These are phyloP conservation scores for Grosmannia huntii DNA, from an alignment of 2,329 filamentous ascomycete genomes.

Conservation along the genomic window DNA sequence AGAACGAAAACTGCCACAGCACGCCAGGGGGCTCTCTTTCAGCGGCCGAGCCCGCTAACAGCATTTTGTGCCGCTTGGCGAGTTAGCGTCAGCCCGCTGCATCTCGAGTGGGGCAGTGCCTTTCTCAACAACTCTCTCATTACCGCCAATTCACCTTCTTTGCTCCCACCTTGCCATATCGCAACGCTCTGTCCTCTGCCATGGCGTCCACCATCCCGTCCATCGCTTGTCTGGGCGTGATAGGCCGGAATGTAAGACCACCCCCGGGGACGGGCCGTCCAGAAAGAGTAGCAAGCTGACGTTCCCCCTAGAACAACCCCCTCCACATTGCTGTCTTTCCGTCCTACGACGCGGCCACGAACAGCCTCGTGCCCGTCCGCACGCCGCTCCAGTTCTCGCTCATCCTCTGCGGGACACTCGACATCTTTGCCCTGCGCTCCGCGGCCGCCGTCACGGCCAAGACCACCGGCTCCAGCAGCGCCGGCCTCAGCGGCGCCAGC, in stretches of 20 bases:
- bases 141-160: neutral
- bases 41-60: neutral
- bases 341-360: constrained; percentile 47
- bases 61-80: neutral
- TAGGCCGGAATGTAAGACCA: constrained; percentile 70
- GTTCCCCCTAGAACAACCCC: constrained; percentile 65
- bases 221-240: constrained; percentile 86
- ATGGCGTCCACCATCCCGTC: constrained; percentile 58
- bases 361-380: constrained; percentile 43
- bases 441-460: constrained; percentile 23
- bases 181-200: neutral
- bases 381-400: constrained; percentile 84
- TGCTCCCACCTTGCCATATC: neutral
- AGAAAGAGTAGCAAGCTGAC: neutral
- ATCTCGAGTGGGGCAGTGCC: neutral
- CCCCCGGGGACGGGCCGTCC: neutral
- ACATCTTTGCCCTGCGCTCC: constrained; percentile 81
- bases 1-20: neutral
- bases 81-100: neutral
- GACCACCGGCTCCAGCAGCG: constrained; percentile 14
- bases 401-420: constrained; percentile 78
- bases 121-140: neutral
- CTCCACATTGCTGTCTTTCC: constrained; percentile 88
- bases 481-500: constrained; percentile 55
- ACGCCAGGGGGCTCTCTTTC: neutral